Conservation (phyloP, 345 rosid species). For the Erysimum cheiranthoides region DNA sequence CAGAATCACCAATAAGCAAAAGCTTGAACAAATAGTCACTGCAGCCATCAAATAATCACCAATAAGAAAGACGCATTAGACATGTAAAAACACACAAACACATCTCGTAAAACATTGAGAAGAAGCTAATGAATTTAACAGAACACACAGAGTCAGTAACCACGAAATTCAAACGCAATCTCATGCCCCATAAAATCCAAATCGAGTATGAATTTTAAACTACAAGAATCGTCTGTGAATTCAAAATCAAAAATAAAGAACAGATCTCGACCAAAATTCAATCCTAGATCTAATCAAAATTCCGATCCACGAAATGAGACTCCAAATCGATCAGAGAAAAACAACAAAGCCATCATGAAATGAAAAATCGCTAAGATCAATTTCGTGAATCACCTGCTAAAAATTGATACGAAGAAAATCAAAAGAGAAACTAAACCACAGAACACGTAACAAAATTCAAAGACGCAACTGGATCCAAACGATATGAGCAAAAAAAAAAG, state of each 20-base stretch:
- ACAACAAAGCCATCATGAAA: neutral
- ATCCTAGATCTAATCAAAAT: constrained; percentile 34
- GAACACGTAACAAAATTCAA: neutral
- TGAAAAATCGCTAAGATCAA: constrained; percentile 1
- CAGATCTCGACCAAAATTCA: constrained; percentile 21
- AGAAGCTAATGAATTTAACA: constrained; percentile 1
- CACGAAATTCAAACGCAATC: constrained; percentile 19
- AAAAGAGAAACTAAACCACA: constrained; percentile 18
- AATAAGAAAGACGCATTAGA: constrained; percentile 15
- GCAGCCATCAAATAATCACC: neutral
- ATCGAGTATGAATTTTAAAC: neutral
- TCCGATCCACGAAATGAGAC: constrained; percentile 13
- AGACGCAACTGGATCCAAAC: constrained; percentile 28
- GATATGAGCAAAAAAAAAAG: neutral
- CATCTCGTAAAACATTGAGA: neutral
- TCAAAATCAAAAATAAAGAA: neutral
- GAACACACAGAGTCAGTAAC: neutral
- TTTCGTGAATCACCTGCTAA: neutral
- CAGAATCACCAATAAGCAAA: constrained; percentile 55
- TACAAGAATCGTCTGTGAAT: neutral
- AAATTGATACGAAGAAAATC: neutral
- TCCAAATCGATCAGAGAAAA: constrained; percentile 1
- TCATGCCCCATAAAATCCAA: neutral
- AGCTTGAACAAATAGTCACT: constrained; percentile 55
- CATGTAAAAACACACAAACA: neutral